Percentiles rank a stretch among this genome's conserved stretches.
phyloP scores from a whole-genome alignment of 2,329 filamentous ascomycete species.

The Fusarium verticillioides region DNA sequence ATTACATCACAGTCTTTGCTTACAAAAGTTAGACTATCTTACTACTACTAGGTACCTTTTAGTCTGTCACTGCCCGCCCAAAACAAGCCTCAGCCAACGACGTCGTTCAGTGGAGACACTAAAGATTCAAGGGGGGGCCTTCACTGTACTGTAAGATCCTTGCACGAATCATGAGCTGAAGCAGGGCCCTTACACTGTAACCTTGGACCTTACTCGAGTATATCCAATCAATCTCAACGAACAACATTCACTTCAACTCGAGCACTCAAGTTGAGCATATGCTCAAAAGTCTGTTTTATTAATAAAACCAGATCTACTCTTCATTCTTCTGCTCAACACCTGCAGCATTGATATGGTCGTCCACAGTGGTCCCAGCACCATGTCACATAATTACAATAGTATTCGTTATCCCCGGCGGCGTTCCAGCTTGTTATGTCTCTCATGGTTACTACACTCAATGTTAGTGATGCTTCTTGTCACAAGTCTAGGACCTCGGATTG shows the following conservation, averaged over 20 bases:
- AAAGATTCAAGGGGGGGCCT: neutral
- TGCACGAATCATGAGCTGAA: slow-evolving; percentile 22
- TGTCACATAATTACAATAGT: neutral
- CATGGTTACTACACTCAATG: neutral
- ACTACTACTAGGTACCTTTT: neutral
- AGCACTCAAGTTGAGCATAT: neutral
- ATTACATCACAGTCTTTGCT: slow-evolving; percentile 29
- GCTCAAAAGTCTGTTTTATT: neutral
- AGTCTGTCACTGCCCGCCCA: slow-evolving; percentile 3
- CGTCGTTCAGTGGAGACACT: slow-evolving; percentile 19
- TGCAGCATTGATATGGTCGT: neutral
- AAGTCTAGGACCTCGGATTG: neutral
- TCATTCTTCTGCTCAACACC: neutral
- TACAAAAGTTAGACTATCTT: neutral
- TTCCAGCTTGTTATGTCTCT: neutral
- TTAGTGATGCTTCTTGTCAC: neutral
- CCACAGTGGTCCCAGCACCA: neutral
- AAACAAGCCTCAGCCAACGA: slow-evolving; percentile 24
- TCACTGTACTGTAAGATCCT: neutral
- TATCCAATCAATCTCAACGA: slow-evolving; percentile 13
- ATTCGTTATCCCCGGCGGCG: neutral
- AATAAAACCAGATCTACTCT: neutral
- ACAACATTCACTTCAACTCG: neutral
- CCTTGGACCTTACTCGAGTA: neutral
- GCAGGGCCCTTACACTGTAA: neutral